phyloP scores from a whole-genome alignment of 805 yeast genomes.

The Henningerozyma blattae region DNA sequence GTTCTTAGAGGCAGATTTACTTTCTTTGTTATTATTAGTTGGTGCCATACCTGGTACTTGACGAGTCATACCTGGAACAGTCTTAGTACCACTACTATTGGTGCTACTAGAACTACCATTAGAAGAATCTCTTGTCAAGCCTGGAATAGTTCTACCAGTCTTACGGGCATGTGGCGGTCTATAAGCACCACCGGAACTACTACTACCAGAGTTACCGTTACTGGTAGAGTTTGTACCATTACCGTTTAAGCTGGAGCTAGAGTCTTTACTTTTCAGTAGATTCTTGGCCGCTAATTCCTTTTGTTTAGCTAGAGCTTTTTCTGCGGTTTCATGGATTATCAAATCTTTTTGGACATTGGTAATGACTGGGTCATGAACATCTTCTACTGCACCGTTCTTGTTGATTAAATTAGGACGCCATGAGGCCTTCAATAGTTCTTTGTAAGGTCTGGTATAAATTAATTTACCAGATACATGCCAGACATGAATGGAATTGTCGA shows the following conservation, averaged over 20 bases:
- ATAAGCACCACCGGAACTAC: slow-evolving; percentile 56
- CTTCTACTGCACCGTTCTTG: slow-evolving; percentile 16
- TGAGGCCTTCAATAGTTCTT: slow-evolving; percentile 65
- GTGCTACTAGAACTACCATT: slow-evolving; percentile 21
- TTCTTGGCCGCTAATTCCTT: slow-evolving; percentile 17
- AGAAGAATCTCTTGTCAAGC: slow-evolving; percentile 25
- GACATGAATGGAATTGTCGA: slow-evolving; percentile 85
- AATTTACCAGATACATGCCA: slow-evolving; percentile 89
- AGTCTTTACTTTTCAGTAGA: too few relatives aligned
- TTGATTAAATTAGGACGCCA: slow-evolving; percentile 55
- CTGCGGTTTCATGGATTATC: slow-evolving; percentile 58
- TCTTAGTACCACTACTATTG: slow-evolving; percentile 4
- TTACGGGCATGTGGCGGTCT: slow-evolving; percentile 93
- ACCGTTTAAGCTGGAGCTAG: too few relatives aligned
- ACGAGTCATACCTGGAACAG: slow-evolving; percentile 36
- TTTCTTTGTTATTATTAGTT: too few relatives aligned
- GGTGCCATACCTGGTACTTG: slow-evolving; percentile 41
- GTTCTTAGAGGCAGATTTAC: slow-evolving; percentile 60
- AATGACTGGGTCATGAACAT: slow-evolving; percentile 1
- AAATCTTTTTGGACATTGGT: slow-evolving; percentile 24
- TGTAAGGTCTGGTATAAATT: slow-evolving; percentile 64
- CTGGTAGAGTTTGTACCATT: slow-evolving; percentile 38
- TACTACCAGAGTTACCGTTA: background rate
- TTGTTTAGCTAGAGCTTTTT: slow-evolving; percentile 34
- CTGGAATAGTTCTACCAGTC: slow-evolving; percentile 6